Base-by-base conservation (phyloP, 2,329 filamentous ascomycete genomes). In the Aspergillus fumigatiaffinis region DNA sequence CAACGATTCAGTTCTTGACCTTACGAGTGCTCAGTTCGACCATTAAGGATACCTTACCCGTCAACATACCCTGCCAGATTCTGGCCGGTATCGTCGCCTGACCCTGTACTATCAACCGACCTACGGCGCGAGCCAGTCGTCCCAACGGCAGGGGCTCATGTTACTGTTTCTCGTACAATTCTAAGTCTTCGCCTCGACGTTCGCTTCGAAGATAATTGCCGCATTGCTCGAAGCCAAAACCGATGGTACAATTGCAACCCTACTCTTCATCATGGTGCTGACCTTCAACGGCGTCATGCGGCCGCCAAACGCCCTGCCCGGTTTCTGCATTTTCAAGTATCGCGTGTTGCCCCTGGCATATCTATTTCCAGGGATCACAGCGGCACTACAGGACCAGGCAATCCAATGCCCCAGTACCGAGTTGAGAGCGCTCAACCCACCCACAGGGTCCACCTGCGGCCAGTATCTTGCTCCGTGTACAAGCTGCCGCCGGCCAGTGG, bases 301-400 rank as follows among this genome's bases (percentile, higher is more conserved):
- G 28, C 77, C 78, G 5, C 87, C 88, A 0, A 73, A 76, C 2
- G 72, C 76, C 2, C 81, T 93, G 35, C 89, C 90, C 0, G 77
- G 83, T 5, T 92, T 92, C 80, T 93, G 90, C 89, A 86, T 88
- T 65, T 91, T 91, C 79, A 90, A 92, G 87, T 93, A 93, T 74
- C 84, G 88, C 50, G 76, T 92, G 51, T 91, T 87, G 0, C 91
- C 92, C 0, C 89, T 96, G 65, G 92, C 89, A 0, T 96, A 96
- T 71, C 77, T 94, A 17, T 84, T 93, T 26, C 82, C 83, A 9
- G 89, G 87, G 23, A 86, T 96, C 77, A 73, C 93, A 0, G 82
- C 87, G 0, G 90, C 84, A 3, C 77, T 96, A 4, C 88, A 89
- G 44, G 87, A 88, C 65, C 84, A 84, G 0, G 51, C 75, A 0